Evolutionary conservation across 1,139 yeast species (phyloP), one percentile per base, ranked within the genome.

Genomic region (Yamadazyma jaroonii): DNA sequence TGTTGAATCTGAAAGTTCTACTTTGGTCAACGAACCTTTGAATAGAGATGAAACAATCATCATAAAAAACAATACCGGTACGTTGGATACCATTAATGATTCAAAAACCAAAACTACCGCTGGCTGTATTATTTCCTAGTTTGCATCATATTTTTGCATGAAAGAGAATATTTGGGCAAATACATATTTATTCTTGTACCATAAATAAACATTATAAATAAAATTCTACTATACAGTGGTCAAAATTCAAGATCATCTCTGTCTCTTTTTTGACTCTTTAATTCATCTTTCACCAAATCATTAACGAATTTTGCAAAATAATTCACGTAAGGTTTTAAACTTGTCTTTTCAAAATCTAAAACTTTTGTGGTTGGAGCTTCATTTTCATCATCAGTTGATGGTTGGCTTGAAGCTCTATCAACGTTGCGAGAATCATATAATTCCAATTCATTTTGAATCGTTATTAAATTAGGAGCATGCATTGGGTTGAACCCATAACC

Each of bases 301-400:
- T 64, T 66, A 10, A 87, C 94, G 59, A 79, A 85, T 36, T 64
- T 66, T 28, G 77, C 74, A 59, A 90, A 92, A 43, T 73, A 64
- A n/a, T 80, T 81, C 24, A 88, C 74, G 50, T 84, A 88, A 1
- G 89, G 87, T 48, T 79, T 83, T 53, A 90, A 64, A 25, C 83
- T 70, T 0, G 96, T 86, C 48, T 77, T 77, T 41, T 81, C 84
- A 56, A 74, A 77, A 48, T 79, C 84, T 3, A 49, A 44, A 1
- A 60, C 29, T 34, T 53, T 53, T 3, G 27, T 14, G 13, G 5
- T 2, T 49, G 49, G 42, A n/a, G 43, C 36, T 29, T 62, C 65
- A 2, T 53, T 44, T 36, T 61, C 59, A 7, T 52, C 47, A 12
- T 52, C 57, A 6, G 50, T 57, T 21, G 47, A 41, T 9, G 57